Percentiles rank a stretch among this genome's conserved stretches.
Evolutionary conservation across 192 early-diverging fungal genomes (phyloP).

Genomic region (Geranomyces variabilis): DNA sequence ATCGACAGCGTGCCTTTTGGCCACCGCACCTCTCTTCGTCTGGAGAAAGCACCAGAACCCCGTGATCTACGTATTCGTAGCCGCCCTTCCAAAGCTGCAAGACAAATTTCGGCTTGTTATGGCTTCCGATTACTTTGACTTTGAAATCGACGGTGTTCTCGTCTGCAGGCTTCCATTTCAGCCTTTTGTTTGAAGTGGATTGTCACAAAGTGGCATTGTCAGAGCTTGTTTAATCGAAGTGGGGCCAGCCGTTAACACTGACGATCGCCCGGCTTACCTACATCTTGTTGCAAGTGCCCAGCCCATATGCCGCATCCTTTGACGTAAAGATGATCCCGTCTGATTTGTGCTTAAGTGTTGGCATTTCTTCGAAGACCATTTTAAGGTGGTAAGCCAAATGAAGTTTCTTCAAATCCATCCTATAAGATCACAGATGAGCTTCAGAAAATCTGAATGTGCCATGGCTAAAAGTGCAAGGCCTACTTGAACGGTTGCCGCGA

Average conservation of each 20-base stretch:
- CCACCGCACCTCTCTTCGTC: slow-evolving; percentile 11
- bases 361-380: slow-evolving; percentile 66
- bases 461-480: slow-evolving; percentile 3
- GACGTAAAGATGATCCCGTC: slow-evolving; percentile 78
- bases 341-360: slow-evolving; percentile 63
- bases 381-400: slow-evolving; percentile 51
- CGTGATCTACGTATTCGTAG: slow-evolving; percentile 43
- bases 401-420: slow-evolving; percentile 53
- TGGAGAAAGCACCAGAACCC: slow-evolving; percentile 40
- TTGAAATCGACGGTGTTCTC: slow-evolving; percentile 66
- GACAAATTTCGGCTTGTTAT: slow-evolving; percentile 5
- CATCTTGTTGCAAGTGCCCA: slow-evolving; percentile 62
- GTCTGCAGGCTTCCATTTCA: slow-evolving; percentile 68
- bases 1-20: slow-evolving; percentile 5
- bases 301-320: slow-evolving; percentile 47
- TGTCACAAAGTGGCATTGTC: no score
- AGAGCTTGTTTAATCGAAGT: not conserved
- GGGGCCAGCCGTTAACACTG: not conserved
- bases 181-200: slow-evolving; percentile 28
- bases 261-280: slow-evolving; percentile 26
- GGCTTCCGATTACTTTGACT: slow-evolving; percentile 25
- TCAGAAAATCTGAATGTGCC: not conserved
- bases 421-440: not conserved
- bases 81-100: slow-evolving; percentile 31
- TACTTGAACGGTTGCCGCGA: slow-evolving; percentile 60